Evolutionary conservation across 495 filamentous ascomycete genomes (phyloP), one percentile per base, ranked within the genome.

Genomic region (Astrothelium macrocarpum): DNA sequence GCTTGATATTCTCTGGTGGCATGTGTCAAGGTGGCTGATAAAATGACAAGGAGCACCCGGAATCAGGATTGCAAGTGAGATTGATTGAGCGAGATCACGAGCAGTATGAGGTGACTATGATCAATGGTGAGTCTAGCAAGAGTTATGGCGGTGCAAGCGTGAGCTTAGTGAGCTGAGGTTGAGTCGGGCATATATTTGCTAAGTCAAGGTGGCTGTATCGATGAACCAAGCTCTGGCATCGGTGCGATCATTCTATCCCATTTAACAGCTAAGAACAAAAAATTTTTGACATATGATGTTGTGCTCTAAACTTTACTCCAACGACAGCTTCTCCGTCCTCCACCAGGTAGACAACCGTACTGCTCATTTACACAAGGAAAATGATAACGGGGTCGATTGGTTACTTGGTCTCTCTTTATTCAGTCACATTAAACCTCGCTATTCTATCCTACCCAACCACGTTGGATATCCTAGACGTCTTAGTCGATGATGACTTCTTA

Each of bases 1-100:
- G 43, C 43, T 49, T 49, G 43, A 49, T 49, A 14, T 20, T 9
- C 43, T 49, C 43, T 49, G 9, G 18, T 49, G 43, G 43, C 43
- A 49, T 49, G 43, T 49, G 7, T 49, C 43, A 49, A 49, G 43
- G 43, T 49, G 43, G 43, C 43, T 49, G 18, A 49, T 49, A 49
- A 49, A 18, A 49, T 18, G 43, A 49, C 11, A 20, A 49, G 43
- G 43, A 49, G 43, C 43, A 49, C 43, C 43, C 43, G 43, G 43
- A 49, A 49, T 49, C 18, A 49, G 43, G 43, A 49, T 49, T 18
- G 18, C 43, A 49, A 49, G 43, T 49, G 43, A 49, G 43, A 49
- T 49, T 49, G 43, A 49, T 49, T 49, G 43, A 49, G 43, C 43
- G 43, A 49, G 43, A 49, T 18, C 18, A 49, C 43, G 43, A 49